Evolutionary conservation across 805 yeast species (phyloP).

Genomic region (Hanseniaspora pseudoguilliermondii): DNA sequence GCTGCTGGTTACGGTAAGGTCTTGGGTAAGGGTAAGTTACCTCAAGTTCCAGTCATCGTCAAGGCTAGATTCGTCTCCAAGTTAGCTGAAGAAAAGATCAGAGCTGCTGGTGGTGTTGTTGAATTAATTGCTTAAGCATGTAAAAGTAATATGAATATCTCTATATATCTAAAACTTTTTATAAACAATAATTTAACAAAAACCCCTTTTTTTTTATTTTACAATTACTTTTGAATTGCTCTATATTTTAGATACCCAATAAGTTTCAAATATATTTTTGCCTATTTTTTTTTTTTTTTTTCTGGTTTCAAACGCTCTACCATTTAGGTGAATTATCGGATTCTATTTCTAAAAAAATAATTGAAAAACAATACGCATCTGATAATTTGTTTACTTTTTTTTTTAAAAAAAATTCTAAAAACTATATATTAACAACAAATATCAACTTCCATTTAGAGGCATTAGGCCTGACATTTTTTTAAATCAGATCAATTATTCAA

Average conservation of each 20-base stretch:
- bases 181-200: slow-evolving; percentile 10
- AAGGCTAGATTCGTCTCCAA: slow-evolving; percentile 98
- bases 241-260: too few relatives aligned
- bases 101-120: slow-evolving; percentile 99
- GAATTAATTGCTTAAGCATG: slow-evolving; percentile 86
- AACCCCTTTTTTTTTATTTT: background rate
- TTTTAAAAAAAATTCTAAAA: too few relatives aligned
- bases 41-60: slow-evolving; percentile 96
- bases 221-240: too few relatives aligned
- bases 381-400: background rate
- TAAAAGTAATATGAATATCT: slow-evolving; percentile 8
- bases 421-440: too few relatives aligned
- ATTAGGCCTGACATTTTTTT: too few relatives aligned
- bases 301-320: too few relatives aligned
- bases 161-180: slow-evolving; percentile 12
- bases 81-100: slow-evolving; percentile 99
- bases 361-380: too few relatives aligned
- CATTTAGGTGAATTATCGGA: background rate
- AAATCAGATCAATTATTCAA: background rate
- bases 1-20: slow-evolving; percentile 99
- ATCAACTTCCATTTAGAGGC: too few relatives aligned
- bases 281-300: background rate
- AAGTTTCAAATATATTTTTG: background rate
- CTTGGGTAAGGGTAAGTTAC: slow-evolving; percentile 97
- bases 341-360: background rate